Percentiles rank a stretch among this genome's conserved stretches.
Evolutionary conservation across 768 basidiomycete species (phyloP).

Genomic region (Pleurotus eryngii): DNA sequence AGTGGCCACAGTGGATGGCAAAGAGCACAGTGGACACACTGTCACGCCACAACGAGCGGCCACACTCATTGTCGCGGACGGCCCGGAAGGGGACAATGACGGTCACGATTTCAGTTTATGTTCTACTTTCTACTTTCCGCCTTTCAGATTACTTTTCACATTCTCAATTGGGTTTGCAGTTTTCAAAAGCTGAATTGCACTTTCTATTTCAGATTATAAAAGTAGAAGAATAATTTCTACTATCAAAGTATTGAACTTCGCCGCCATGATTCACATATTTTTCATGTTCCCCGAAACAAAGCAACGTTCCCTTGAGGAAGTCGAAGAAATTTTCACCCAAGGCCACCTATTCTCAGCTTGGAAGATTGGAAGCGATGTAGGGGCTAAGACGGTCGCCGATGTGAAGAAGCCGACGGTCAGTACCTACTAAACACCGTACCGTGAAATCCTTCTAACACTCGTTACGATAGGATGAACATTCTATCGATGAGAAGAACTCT

Average conservation of each 20-base stretch:
- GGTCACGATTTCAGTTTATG: too few relatives aligned
- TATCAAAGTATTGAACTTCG: slow-evolving; percentile 25
- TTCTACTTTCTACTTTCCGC: too few relatives aligned
- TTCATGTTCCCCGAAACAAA: slow-evolving; percentile 84
- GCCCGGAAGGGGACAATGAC: too few relatives aligned
- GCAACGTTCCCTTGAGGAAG: slow-evolving; percentile 70
- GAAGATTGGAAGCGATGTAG: slow-evolving; percentile 59
- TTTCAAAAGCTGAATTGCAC: too few relatives aligned
- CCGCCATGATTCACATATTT: slow-evolving; percentile 65
- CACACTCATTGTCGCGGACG: too few relatives aligned
- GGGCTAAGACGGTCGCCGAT: slow-evolving; percentile 57
- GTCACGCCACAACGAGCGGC: too few relatives aligned
- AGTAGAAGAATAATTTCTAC: too few relatives aligned
- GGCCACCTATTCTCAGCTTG: slow-evolving; percentile 71
- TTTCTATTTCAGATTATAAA: too few relatives aligned
- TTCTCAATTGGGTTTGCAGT: too few relatives aligned
- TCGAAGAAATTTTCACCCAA: slow-evolving; percentile 73
- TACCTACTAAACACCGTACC: background rate
- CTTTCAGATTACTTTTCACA: too few relatives aligned
- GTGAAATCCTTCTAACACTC: background rate
- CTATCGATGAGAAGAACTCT: background rate
- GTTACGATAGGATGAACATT: background rate
- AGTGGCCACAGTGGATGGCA: too few relatives aligned
- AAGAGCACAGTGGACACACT: too few relatives aligned
- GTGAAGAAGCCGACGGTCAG: slow-evolving; percentile 23